Base-by-base conservation (phyloP, 176 grass and related monocot genomes). In the Carex parvula region DNA sequence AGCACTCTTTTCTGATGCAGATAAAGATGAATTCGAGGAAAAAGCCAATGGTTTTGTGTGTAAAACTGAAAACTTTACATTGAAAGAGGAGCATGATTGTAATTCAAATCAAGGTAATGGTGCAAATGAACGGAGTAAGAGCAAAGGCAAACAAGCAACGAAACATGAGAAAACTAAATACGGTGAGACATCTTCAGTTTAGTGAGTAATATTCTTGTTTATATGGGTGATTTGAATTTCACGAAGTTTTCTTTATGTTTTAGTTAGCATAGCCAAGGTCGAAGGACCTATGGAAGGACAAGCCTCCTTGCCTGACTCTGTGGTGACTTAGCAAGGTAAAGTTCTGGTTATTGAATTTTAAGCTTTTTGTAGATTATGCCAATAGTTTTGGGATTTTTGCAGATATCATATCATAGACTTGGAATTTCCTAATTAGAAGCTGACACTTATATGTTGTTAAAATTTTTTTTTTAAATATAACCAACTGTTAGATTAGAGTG, bases 131-230 rank as follows among this genome's bases (percentile, higher is more conserved):
- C 26, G 82, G 62, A 72, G 41, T 50, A 79, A 46, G 6, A 87
- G 24, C 62, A 79, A 79, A 83, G 55, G 87, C 8, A 88, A 50
- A 65, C 64, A 84, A 82, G 74, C 71, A 10, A 17, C 46, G 41
- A 81, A 82, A 64, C 55, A 76, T 29, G 60, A 58, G 0, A 66
- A 21, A 13, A 46, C 44, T 42, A 14, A 61, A 61, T 37, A 20
- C 29, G 18, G 92, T 90, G 79, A 83, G 18, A 56, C 73, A 77
- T 81, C 44, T 83, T 76, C 66, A 84, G 20, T 37, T 75, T 13
- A 56, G 37, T 46, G 55, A 88, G 5, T 76, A 37, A 81, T 52
- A 15, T 90, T 37, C 74, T 21, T 26, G 29, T 32, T 84, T 9
- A 85, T 11, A 84, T 86, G 57, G 61, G 9, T 70, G 79, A 44